Evolutionary conservation across 2,329 filamentous ascomycete genomes (phyloP).

Genomic region (Neocucurbitaria cava): DNA sequence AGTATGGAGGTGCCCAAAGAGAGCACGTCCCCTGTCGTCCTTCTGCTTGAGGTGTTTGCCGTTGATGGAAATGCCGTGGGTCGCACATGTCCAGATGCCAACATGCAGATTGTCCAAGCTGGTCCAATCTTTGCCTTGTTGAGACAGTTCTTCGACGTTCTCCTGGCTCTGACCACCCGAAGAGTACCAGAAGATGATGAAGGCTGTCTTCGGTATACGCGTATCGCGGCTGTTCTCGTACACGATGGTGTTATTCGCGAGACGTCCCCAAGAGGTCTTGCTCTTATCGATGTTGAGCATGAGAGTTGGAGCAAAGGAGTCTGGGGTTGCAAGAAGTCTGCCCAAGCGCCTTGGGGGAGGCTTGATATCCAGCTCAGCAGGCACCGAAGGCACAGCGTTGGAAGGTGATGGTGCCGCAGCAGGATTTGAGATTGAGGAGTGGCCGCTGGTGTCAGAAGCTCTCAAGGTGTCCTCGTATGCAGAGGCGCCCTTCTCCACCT

Average conservation of each 20-base stretch:
- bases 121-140: conserved; percentile 61
- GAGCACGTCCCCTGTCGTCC: conserved; percentile 56
- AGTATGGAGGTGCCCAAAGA: conserved; percentile 73
- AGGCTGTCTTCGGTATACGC: conserved; percentile 80
- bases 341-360: conserved; percentile 62
- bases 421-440: conserved; percentile 19
- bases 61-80: conserved; percentile 78
- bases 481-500: conserved; percentile 24
- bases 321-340: conserved; percentile 68
- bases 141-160: conserved; percentile 52
- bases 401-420: conserved; percentile 24
- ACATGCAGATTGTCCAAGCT: conserved; percentile 64
- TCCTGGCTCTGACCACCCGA: conserved; percentile 76
- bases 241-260: conserved; percentile 69
- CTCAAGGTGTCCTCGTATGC: conserved; percentile 39
- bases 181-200: conserved; percentile 68
- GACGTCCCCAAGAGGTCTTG: conserved; percentile 79
- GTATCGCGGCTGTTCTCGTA: conserved; percentile 69
- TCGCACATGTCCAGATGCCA: conserved; percentile 82
- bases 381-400: conserved; percentile 28
- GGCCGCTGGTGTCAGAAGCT: conserved; percentile 27
- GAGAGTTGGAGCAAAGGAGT: conserved; percentile 70
- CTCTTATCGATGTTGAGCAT: conserved; percentile 69
- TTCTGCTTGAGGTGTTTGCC: conserved; percentile 68
- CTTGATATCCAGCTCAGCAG: conserved; percentile 41